These are phyloP conservation scores for Aureobasidium namibiae DNA, from an alignment of 2,329 filamentous ascomycete genomes.

Conservation along the genomic window DNA sequence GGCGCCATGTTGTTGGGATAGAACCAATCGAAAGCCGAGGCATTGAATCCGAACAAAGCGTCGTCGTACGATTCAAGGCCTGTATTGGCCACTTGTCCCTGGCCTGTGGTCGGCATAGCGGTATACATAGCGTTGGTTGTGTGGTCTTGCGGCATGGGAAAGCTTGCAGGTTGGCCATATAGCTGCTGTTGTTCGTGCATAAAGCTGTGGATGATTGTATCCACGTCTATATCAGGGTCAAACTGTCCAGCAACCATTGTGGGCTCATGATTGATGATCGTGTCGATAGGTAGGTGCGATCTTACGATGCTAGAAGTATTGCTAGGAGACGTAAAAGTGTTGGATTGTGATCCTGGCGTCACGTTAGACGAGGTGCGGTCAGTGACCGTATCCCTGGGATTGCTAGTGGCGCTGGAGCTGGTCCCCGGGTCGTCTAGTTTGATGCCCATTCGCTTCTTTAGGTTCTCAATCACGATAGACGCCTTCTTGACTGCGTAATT, in stretches of 20 bases:
- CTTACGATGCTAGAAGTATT: neutral
- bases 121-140: neutral
- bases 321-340: neutral
- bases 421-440: constrained; percentile 8
- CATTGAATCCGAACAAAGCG: constrained; percentile 29
- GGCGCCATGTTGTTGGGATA: neutral
- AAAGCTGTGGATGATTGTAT: constrained; percentile 36
- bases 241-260: constrained; percentile 20
- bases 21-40: constrained; percentile 19
- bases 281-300: neutral
- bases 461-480: constrained; percentile 35
- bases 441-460: constrained; percentile 40
- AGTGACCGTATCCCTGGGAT: neutral
- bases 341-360: neutral
- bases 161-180: neutral
- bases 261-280: constrained; percentile 1
- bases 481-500: constrained; percentile 43
- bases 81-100: constrained; percentile 9
- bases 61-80: constrained; percentile 20
- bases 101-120: neutral
- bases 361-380: neutral
- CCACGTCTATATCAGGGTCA: constrained; percentile 31
- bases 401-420: neutral
- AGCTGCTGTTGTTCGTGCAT: constrained; percentile 24
- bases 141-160: neutral